Evolutionary conservation across 129 eudicot genomes (phyloP), one percentile per base, ranked within the genome.

Genomic region (Deinandra increscens): DNA sequence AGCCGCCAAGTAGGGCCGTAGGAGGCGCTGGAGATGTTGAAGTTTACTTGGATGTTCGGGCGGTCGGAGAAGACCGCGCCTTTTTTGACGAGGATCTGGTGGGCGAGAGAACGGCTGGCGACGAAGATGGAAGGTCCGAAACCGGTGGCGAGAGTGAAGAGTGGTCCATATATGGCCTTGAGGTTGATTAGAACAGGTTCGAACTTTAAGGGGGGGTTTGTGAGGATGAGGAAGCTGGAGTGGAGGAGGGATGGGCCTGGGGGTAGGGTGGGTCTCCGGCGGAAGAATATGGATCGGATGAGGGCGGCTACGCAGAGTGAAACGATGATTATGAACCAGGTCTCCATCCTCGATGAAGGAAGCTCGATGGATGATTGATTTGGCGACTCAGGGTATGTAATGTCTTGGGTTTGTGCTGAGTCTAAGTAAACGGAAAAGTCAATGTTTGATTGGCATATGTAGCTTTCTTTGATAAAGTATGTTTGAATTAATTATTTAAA

Each of bases 11-110:
- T 81, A 9, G 78, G 71, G 33, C 81, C 81, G 39, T 81, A 81
- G 8, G 75, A 33, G 19, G 75, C 29, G 0, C 78, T 56, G 39
- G 68, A 71, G 67, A 76, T 81, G 62, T 71, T 81, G 12, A 59
- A 51, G 4, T 34, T 33, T 45, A 78, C 12, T 3, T 71, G 23
- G 9, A 73, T 26, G 13, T 9, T 42, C 0, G 83, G 95, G 33
- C 91, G 82, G 75, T 80, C 87, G 39, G 88, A 59, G 75, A 82
- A 84, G 31, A 85, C 14, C 46, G 86, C 79, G 12, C 96, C 89
- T 22, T 83, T 73, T 22, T 81, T 80, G 41, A 88, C 62, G 6
- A 88, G 87, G 38, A 87, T 72, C 0, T 64, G 44, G 78, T 88
- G 85, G 23, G 85, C 82, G 12, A 83, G 76, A 18, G 87, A 61